Percentiles rank a stretch among this genome's conserved stretches.
Conservation (phyloP, 2,329 filamentous ascomycete genomes). For the Coniosporium tulheliwenetii region DNA sequence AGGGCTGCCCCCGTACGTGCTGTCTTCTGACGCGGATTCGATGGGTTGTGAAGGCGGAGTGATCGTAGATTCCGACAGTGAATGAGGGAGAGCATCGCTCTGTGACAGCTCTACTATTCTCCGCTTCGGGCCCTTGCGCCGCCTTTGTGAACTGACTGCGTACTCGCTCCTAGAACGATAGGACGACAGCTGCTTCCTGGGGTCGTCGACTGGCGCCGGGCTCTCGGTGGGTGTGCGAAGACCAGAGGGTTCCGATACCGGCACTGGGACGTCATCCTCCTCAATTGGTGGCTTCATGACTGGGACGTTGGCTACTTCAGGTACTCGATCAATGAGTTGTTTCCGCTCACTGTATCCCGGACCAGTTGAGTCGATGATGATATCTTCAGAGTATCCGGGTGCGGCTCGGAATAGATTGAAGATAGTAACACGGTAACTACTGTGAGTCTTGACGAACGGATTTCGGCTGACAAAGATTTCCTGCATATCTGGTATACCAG, state of each 20-base stretch:
- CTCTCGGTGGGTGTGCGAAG: too few species aligned
- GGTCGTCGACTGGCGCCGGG: neutral
- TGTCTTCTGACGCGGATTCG: conserved; percentile 4
- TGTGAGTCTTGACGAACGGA: conserved; percentile 76
- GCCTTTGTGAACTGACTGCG: conserved; percentile 21
- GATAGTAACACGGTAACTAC: conserved; percentile 72
- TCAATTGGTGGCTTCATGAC: conserved; percentile 56
- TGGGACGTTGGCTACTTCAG: conserved; percentile 60
- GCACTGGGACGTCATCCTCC: conserved; percentile 39
- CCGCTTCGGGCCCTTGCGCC: conserved; percentile 42
- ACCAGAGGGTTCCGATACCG: too few species aligned
- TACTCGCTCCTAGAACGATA: conserved; percentile 6
- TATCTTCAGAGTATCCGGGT: conserved; percentile 79
- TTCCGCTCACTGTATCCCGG: conserved; percentile 78
- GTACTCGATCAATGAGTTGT: conserved; percentile 65
- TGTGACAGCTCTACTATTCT: conserved; percentile 42
- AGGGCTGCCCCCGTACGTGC: conserved; percentile 13
- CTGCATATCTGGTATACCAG: conserved; percentile 75
- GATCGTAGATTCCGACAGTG: too few species aligned
- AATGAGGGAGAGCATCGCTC: conserved; percentile 11
- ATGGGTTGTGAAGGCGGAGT: too few species aligned
- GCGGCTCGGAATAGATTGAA: conserved; percentile 92
- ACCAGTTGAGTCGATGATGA: conserved; percentile 70
- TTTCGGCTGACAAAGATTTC: conserved; percentile 91
- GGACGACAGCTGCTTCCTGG: neutral